Base-by-base conservation (phyloP, 2,329 filamentous ascomycete species). In the Botryotinia convoluta region DNA sequence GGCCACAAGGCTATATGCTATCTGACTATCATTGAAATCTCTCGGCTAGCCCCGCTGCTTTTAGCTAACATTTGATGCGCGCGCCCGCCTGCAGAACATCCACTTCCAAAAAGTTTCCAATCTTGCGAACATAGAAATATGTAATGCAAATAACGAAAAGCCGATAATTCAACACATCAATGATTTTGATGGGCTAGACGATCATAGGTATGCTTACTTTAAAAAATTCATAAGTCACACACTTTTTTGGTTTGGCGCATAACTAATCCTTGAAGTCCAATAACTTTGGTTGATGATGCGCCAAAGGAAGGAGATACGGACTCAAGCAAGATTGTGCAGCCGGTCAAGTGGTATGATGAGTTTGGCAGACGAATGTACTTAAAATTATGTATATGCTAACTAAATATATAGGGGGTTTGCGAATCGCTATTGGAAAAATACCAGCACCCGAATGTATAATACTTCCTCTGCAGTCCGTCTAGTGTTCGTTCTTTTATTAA, bases 81-180 rank as follows among this genome's bases (percentile, higher is more conserved):
- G 45, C 51, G n/a, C 51, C 51, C n/a, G 16, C 59, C 37, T 39
- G 39, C 42, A 73, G 72, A 73, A 70, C 72, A 62, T 54, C 57
- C 39, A 70, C 72, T 54, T 44, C 57, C 39, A 73, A 64, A 73
- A 73, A 70, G 59, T 70, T 63, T 44, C 71, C 22, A 67, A 45
- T 26, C 35, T 48, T 22, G 32, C 54, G 51, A 69, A 42, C 51
- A 59, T 44, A 37, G 59, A 45, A 69, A 9, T 29, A 48, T 51
- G 44, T 26, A 39, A 61, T 57, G n/a, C 37, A 26, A 62, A 32
- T 73, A 26, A 71, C 37, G 35, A 39, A 5, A 59, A 57, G 16
- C 5, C 35, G 29, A 26, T 18, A 44, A 32, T 45, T 29, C 57
- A 39, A 32, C 65, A 73, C 37, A 70, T 69, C 16, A 70, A 29